A percentile compares a stretch with the other conserved stretches of the same genome.
Evolutionary conservation across 2,329 filamentous ascomycete species (phyloP).

Genomic region (Paradendryphiella salina): DNA sequence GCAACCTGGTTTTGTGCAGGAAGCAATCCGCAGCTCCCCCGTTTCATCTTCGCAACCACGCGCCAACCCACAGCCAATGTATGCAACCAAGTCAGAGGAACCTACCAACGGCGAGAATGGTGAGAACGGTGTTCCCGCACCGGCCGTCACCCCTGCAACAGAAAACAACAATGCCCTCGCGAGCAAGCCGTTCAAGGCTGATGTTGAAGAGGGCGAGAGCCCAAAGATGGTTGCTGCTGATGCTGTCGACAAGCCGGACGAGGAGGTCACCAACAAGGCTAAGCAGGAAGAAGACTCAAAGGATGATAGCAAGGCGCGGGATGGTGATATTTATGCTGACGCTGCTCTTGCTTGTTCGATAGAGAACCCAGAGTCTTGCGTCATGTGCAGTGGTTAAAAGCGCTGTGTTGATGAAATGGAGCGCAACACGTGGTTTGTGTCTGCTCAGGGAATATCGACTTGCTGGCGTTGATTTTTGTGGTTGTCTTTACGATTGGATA

Average conservation of each 20-base stretch:
- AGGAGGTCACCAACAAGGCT: constrained; percentile 63
- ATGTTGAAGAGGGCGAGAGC: constrained; percentile 74
- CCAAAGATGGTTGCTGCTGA: constrained; percentile 77
- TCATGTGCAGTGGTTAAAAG: constrained; percentile 92
- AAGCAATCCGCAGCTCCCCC: constrained; percentile 16
- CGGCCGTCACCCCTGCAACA: constrained; percentile 61
- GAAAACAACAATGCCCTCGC: constrained; percentile 59
- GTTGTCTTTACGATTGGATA: constrained; percentile 13
- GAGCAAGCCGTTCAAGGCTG: constrained; percentile 72
- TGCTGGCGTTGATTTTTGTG: background rate
- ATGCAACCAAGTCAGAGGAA: constrained; percentile 55
- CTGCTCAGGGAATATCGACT: too few species aligned
- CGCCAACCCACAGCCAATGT: constrained; percentile 69
- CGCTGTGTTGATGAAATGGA: background rate
- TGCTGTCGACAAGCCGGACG: constrained; percentile 62
- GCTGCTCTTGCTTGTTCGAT: constrained; percentile 93
- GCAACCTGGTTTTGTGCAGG: constrained; percentile 31
- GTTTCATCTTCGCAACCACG: constrained; percentile 54
- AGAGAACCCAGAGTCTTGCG: constrained; percentile 89
- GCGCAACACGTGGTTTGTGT: background rate
- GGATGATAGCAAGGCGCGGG: constrained; percentile 71
- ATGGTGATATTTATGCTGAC: constrained; percentile 93
- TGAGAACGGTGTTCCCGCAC: constrained; percentile 68
- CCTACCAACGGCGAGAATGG: constrained; percentile 49
- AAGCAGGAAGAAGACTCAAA: constrained; percentile 74